Conservation (phyloP, 331 rosid genomes). For the Rhamnella rubrinervis region DNA sequence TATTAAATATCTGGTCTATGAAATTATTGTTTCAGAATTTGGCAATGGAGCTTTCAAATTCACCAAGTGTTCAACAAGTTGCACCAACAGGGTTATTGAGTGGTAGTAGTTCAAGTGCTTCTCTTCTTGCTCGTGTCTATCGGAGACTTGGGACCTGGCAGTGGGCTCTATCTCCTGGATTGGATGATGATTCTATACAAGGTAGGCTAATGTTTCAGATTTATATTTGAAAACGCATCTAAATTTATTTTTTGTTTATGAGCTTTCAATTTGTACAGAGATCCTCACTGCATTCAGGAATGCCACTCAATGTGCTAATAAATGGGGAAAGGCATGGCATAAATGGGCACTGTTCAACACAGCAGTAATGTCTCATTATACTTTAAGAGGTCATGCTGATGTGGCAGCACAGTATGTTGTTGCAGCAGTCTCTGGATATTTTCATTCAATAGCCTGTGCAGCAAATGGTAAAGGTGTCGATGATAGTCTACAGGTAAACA, state of each 20-base stretch:
- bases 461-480: conserved; percentile 97
- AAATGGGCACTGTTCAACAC: conserved; percentile 92
- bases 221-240: neutral
- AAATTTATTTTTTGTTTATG: conserved; percentile 5
- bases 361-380: conserved; percentile 93
- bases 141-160: conserved; percentile 79
- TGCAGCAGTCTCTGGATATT: conserved; percentile 95
- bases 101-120: conserved; percentile 55
- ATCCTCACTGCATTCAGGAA: conserved; percentile 69
- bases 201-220: conserved; percentile 40
- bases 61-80: conserved; percentile 52
- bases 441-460: conserved; percentile 96
- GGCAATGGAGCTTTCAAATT: conserved; percentile 69
- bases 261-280: conserved; percentile 48
- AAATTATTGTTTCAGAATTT: conserved; percentile 48
- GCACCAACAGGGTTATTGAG: conserved; percentile 42
- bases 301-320: conserved; percentile 81
- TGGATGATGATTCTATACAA: conserved; percentile 81
- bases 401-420: conserved; percentile 77
- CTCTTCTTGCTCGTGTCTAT: conserved; percentile 91
- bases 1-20: conserved; percentile 17
- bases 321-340: conserved; percentile 94
- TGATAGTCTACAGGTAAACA: conserved; percentile 90
- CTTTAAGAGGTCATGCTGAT: conserved; percentile 66
- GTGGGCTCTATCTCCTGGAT: conserved; percentile 77